Percentiles rank a stretch among this genome's conserved stretches.
phyloP scores from a whole-genome alignment of 179 eudicot genomes.

The Vitellaria paradoxa region DNA sequence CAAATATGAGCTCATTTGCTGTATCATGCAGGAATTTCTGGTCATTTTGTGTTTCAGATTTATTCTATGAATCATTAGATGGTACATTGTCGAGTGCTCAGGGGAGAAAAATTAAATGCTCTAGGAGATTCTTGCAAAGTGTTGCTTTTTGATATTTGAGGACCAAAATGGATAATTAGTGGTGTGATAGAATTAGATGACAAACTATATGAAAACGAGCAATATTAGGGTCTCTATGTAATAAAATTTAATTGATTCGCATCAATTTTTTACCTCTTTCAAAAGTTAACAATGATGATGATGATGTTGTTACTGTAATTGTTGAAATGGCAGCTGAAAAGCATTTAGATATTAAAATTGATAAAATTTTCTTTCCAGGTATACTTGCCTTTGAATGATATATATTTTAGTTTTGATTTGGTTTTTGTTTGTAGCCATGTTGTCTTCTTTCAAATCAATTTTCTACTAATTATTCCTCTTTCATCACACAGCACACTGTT shows the following conservation, averaged over 20 bases:
- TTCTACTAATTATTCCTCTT: constrained; percentile 4
- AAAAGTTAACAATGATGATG: background rate
- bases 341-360: background rate
- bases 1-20: too few relatives aligned
- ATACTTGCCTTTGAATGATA: background rate
- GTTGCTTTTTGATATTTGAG: background rate
- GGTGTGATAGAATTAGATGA: background rate
- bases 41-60: background rate
- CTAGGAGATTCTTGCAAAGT: background rate
- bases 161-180: background rate
- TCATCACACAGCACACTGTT: constrained; percentile 39
- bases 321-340: background rate
- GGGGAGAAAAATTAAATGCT: background rate
- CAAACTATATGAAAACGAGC: background rate
- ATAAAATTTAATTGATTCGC: background rate
- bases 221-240: background rate
- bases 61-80: background rate
- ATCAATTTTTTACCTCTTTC: background rate
- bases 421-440: background rate
- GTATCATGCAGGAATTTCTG: too few relatives aligned
- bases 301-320: too few relatives aligned
- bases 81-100: background rate
- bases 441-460: background rate
- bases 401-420: background rate
- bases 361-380: background rate